A percentile compares a stretch with the other conserved stretches of the same genome.
Evolutionary conservation across 345 rosid genomes (phyloP).

Genomic region (Salix caprea): DNA sequence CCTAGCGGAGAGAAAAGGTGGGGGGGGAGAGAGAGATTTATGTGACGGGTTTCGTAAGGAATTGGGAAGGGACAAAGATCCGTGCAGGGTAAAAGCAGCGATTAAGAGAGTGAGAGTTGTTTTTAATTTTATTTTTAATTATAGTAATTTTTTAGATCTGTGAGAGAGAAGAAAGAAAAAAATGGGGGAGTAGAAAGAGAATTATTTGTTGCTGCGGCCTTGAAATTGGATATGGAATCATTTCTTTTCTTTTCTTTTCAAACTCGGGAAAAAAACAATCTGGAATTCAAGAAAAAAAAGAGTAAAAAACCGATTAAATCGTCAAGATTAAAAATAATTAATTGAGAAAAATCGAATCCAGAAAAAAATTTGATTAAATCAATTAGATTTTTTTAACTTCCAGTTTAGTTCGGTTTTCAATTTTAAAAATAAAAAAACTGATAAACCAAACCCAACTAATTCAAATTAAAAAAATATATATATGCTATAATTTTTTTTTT

Average conservation of each 20-base stretch:
- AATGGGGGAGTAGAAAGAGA: background rate
- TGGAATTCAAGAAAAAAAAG: no score
- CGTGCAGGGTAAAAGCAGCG: conserved; percentile 12
- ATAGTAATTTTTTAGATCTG: conserved; percentile 24
- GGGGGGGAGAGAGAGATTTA: conserved; percentile 1
- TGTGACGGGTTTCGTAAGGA: conserved; percentile 14
- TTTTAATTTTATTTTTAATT: background rate
- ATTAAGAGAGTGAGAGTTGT: conserved; percentile 6
- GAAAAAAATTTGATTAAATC: no score
- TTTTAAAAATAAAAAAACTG: no score
- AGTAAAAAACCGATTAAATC: no score
- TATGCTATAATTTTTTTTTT: no score
- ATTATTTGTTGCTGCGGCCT: background rate
- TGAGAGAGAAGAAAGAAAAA: background rate
- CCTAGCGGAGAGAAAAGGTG: conserved; percentile 27
- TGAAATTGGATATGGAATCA: background rate
- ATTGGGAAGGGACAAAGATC: conserved; percentile 23
- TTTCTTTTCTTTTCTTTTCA: background rate
- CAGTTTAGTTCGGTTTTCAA: no score
- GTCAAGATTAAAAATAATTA: no score
- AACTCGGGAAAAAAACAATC: background rate
- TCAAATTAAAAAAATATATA: no score
- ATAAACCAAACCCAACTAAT: no score
- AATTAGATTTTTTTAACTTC: no score
- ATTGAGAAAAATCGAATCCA: no score